phyloP scores from a whole-genome alignment of 2,329 filamentous ascomycete species.

The Thelonectria olida region DNA sequence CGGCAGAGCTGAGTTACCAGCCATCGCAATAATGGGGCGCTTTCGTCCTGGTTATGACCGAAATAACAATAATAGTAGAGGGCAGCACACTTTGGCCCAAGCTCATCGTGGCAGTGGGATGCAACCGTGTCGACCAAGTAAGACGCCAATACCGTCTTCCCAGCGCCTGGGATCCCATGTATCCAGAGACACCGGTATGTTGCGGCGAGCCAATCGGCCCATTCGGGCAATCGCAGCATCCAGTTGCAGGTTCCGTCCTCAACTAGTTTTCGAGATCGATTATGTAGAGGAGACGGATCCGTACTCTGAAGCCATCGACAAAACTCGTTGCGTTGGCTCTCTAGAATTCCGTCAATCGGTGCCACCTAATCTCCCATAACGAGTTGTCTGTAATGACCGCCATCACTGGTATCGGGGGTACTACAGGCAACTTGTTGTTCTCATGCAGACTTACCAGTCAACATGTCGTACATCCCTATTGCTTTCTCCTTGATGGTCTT shows the following conservation, averaged over 20 bases:
- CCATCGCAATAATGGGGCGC: background rate
- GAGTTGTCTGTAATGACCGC: no score
- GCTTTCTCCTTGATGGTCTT: no score
- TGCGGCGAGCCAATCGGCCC: background rate
- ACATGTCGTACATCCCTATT: no score
- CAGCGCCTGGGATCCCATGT: constrained; percentile 9
- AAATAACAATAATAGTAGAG: constrained; percentile 9
- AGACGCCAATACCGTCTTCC: constrained; percentile 2
- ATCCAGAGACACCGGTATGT: background rate
- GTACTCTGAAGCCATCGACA: no score
- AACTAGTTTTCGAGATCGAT: background rate
- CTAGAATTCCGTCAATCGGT: no score
- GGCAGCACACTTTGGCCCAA: background rate
- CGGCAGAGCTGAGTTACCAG: constrained; percentile 1
- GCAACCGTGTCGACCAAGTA: background rate
- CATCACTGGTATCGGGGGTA: no score
- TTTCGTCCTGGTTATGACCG: constrained; percentile 1
- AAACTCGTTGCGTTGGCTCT: no score
- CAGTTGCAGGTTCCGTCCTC: background rate
- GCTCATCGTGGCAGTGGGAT: background rate
- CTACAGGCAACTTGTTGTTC: no score
- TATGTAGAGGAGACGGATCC: background rate
- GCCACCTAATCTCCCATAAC: no score
- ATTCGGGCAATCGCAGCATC: background rate
- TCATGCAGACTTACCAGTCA: no score